Base-by-base conservation (phyloP, 2,329 filamentous ascomycete genomes). In the Neoscytalidium dimidiatum region DNA sequence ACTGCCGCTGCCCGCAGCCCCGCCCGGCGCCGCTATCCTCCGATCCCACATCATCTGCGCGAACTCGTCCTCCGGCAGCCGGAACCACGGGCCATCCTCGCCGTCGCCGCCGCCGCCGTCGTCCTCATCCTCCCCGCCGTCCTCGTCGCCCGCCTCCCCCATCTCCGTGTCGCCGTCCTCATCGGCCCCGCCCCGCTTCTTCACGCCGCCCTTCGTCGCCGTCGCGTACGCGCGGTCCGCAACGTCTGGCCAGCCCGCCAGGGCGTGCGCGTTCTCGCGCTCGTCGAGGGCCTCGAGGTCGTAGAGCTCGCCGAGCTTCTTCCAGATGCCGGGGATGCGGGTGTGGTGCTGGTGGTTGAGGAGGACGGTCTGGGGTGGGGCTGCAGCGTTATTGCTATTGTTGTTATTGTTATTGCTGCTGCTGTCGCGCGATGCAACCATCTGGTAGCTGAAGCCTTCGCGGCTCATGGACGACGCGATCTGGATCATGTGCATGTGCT, bases 401-500 rank as follows among this genome's bases (percentile, higher is more conserved):
- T n/a, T n/a, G n/a, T n/a, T n/a, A n/a, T n/a, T n/a, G n/a, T n/a
- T n/a, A n/a, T n/a, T n/a, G n/a, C n/a, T n/a, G n/a, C 21, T 28
- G 28, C 56, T 48, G 35, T 21, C 23, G 29, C 53, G 26, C 14
- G 17, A 6, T 21, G 35, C 26, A 13, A 33, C 11, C 38, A 85
- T 67, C 72, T 88, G 83, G 56, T 89, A 85, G 78, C 92, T 84
- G 73, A 90, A 88, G 71, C 91, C 91, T 76, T 94, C 91, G 70
- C 91, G 92, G 69, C 90, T 88, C 67, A 96, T 81, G 70, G 92
- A 87, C 70, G 94, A 89, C 49, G 90, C 90, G 66, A 97, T 92
- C 8, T 92, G 89, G 68, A 97, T 88, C 85, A 97, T 94, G 66
- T 92, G 90, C 75, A 97, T 96, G 77, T 97, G 92, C 76, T 94